phyloP scores from a whole-genome alignment of 179 eudicot species.

The Sideroxylon spinosum region DNA sequence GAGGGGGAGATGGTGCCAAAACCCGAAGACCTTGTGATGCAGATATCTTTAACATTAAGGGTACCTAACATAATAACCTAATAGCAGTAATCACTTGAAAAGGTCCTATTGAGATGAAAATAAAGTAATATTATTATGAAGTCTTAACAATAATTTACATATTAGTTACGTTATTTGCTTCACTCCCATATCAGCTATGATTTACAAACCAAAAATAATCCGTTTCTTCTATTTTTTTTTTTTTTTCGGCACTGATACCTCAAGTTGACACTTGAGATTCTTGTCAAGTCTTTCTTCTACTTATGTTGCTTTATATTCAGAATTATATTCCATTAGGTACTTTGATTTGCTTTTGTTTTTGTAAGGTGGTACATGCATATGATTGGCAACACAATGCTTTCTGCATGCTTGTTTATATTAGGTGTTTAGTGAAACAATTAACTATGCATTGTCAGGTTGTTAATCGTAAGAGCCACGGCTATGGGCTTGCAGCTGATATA shows the following conservation, averaged over 20 bases:
- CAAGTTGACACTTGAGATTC: neutral
- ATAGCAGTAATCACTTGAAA: neutral
- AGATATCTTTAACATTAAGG: no score
- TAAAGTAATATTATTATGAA: neutral
- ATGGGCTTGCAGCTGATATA: constrained; percentile 90
- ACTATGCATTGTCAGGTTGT: constrained; percentile 49
- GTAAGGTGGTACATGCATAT: neutral
- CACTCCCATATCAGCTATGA: neutral
- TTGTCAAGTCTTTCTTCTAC: neutral
- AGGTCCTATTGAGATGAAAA: neutral
- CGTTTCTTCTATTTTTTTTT: neutral
- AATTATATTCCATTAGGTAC: neutral
- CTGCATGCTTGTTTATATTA: neutral
- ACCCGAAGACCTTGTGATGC: no score
- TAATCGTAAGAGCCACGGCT: constrained; percentile 38
- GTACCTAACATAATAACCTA: neutral
- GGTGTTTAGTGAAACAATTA: neutral
- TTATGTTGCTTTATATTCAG: neutral
- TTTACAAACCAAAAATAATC: neutral
- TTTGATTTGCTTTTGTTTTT: neutral
- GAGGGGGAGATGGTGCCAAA: neutral
- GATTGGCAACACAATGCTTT: neutral
- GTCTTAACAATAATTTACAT: neutral
- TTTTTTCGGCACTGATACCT: neutral
- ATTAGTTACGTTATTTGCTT: neutral